Evolutionary conservation across 495 filamentous ascomycete genomes (phyloP).

Genomic region (Penicilliopsis zonata): DNA sequence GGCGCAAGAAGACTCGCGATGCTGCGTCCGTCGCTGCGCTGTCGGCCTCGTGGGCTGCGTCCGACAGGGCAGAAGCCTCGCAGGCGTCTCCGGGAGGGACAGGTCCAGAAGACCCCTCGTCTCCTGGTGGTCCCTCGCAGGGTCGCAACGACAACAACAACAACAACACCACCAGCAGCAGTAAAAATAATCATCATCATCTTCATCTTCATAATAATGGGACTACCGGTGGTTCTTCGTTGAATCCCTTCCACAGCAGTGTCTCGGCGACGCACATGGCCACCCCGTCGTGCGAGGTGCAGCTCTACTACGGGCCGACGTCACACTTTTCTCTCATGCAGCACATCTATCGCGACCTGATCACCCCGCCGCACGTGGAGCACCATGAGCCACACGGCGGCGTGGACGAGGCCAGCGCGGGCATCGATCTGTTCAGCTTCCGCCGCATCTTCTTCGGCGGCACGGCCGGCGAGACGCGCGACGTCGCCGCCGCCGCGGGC

Average conservation of each 20-base stretch:
- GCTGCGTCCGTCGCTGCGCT: no score
- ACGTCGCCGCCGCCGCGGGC: conserved; percentile 6
- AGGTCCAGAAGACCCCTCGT: no score
- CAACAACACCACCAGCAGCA: no score
- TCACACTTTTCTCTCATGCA: conserved; percentile 36
- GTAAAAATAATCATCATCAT: no score
- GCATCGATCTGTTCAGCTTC: conserved; percentile 32
- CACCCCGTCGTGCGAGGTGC: conserved; percentile 31
- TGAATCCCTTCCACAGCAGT: conserved; percentile 24
- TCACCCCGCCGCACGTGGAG: conserved; percentile 11
- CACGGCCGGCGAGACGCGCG: conserved; percentile 19
- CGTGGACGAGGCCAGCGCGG: conserved; percentile 32
- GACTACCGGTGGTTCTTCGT: no score
- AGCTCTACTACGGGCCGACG: conserved; percentile 34
- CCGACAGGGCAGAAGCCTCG: no score
- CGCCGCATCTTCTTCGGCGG: conserved; percentile 36
- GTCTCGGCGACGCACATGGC: conserved; percentile 34
- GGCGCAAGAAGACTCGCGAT: conserved; percentile 24
- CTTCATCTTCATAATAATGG: no score
- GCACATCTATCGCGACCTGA: conserved; percentile 28
- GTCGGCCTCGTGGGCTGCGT: no score
- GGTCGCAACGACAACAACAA: no score
- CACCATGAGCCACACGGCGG: conserved; percentile 13
- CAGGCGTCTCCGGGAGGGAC: no score
- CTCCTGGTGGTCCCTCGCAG: no score